These are phyloP conservation scores for Komagataella phaffii DNA, from an alignment of 805 yeast genomes.

Conservation along the genomic window DNA sequence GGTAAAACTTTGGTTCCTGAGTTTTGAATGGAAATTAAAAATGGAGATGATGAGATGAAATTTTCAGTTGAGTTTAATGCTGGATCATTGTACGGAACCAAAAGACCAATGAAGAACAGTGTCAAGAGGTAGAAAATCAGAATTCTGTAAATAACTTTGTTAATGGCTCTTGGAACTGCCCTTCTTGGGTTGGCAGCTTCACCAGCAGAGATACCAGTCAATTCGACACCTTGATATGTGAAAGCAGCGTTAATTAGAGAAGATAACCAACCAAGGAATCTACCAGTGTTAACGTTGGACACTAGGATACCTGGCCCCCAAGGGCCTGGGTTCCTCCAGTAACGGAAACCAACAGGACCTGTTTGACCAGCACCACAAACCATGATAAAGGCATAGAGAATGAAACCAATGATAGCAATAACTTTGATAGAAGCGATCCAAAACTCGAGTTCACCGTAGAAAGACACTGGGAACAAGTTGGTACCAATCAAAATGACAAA, in stretches of 20 bases:
- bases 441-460: constrained; percentile 64
- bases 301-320: constrained; percentile 55
- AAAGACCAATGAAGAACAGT: constrained; percentile 52
- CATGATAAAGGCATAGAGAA: constrained; percentile 53
- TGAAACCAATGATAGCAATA: constrained; percentile 57
- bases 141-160: constrained; percentile 53
- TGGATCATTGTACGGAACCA: constrained; percentile 57
- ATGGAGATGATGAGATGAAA: constrained; percentile 50
- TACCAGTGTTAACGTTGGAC: constrained; percentile 31
- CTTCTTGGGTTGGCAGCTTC: constrained; percentile 58
- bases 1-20: constrained; percentile 57
- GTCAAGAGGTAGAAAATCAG: constrained; percentile 51
- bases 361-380: constrained; percentile 60
- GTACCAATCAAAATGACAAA: constrained; percentile 37
- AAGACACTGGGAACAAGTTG: constrained; percentile 55
- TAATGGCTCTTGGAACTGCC: constrained; percentile 59
- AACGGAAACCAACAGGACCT: constrained; percentile 66
- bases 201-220: constrained; percentile 65
- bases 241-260: constrained; percentile 63
- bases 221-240: constrained; percentile 70
- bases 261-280: constrained; percentile 57
- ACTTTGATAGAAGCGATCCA: constrained; percentile 61
- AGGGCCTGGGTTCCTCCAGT: constrained; percentile 74
- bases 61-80: constrained; percentile 21
- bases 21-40: constrained; percentile 55